A percentile compares a stretch with the other conserved stretches of the same genome.
Evolutionary conservation across 2,329 filamentous ascomycete genomes (phyloP).

Genomic region (Mycocentrospora acerina): DNA sequence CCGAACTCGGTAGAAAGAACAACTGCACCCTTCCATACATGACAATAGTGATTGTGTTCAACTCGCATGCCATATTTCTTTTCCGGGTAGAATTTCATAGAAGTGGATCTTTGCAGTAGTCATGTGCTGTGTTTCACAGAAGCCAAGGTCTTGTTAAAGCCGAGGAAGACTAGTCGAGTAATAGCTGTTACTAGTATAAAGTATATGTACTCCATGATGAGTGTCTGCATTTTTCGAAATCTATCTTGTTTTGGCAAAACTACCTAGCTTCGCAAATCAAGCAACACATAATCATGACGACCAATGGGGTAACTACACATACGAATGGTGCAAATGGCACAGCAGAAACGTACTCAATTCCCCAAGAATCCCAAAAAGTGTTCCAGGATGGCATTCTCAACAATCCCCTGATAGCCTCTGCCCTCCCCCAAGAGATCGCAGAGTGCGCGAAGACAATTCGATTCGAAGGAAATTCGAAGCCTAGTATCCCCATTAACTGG

Average conservation of each 20-base stretch:
- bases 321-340: constrained; percentile 8
- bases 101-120: too few relatives aligned
- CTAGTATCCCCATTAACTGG: constrained; percentile 58
- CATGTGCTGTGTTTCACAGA: too few relatives aligned
- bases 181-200: too few relatives aligned
- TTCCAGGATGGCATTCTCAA: constrained; percentile 45
- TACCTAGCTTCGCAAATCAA: neutral
- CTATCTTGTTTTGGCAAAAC: neutral
- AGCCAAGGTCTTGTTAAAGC: too few relatives aligned
- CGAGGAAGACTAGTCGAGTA: too few relatives aligned
- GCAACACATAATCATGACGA: constrained; percentile 3
- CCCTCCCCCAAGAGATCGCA: constrained; percentile 40
- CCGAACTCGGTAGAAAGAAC: constrained; percentile 3
- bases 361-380: constrained; percentile 24
- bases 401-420: constrained; percentile 44
- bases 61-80: too few relatives aligned
- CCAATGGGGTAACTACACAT: constrained; percentile 1
- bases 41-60: too few relatives aligned
- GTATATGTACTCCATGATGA: too few relatives aligned
- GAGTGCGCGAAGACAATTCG: constrained; percentile 39
- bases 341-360: constrained; percentile 27
- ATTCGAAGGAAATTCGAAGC: constrained; percentile 48
- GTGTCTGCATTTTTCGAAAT: too few relatives aligned
- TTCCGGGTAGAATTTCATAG: too few relatives aligned
- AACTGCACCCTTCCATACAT: too few relatives aligned